These are phyloP conservation scores for Neonothopanus nambi DNA, from an alignment of 1,284 basidiomycete genomes.

Conservation along the genomic window DNA sequence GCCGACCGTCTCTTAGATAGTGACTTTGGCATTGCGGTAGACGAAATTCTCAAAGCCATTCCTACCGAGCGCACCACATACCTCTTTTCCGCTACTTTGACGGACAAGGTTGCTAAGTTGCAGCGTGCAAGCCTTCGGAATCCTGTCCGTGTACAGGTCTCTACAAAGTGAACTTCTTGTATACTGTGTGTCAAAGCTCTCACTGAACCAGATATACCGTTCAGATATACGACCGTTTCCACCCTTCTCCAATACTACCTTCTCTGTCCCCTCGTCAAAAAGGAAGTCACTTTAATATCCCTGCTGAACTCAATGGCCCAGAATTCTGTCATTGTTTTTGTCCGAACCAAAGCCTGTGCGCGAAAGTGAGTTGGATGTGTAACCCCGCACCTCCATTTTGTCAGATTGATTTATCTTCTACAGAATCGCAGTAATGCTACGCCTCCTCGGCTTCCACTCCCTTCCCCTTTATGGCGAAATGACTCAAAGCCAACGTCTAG, in stretches of 20 bases:
- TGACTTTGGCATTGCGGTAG: constrained; percentile 97
- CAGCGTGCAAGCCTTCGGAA: constrained; percentile 95
- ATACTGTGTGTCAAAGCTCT: neutral
- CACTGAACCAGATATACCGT: constrained; percentile 10
- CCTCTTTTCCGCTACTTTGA: constrained; percentile 99
- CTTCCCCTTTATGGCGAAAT: constrained; percentile 97
- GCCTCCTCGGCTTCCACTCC: constrained; percentile 91
- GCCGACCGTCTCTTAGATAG: constrained; percentile 96
- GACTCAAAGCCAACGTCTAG: constrained; percentile 90
- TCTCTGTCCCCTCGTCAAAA: constrained; percentile 90
- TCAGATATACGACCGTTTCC: constrained; percentile 94
- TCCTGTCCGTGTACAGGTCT: constrained; percentile 94
- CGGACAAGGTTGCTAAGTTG: constrained; percentile 96
- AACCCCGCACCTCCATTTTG: neutral
- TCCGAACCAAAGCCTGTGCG: constrained; percentile 93
- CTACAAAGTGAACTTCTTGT: constrained; percentile 70
- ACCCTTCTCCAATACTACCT: constrained; percentile 96
- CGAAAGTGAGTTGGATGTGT: constrained; percentile 58
- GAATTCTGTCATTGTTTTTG: constrained; percentile 96
- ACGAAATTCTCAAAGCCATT: constrained; percentile 95
- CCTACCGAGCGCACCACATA: constrained; percentile 95
- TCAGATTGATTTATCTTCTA: neutral
- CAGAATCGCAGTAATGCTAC: constrained; percentile 87
- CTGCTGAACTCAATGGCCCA: constrained; percentile 88
- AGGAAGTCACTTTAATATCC: constrained; percentile 92